A percentile compares a stretch with the other conserved stretches of the same genome.
Evolutionary conservation across 192 early-diverging fungal genomes (phyloP).

Genomic region (Allomyces arbusculus): DNA sequence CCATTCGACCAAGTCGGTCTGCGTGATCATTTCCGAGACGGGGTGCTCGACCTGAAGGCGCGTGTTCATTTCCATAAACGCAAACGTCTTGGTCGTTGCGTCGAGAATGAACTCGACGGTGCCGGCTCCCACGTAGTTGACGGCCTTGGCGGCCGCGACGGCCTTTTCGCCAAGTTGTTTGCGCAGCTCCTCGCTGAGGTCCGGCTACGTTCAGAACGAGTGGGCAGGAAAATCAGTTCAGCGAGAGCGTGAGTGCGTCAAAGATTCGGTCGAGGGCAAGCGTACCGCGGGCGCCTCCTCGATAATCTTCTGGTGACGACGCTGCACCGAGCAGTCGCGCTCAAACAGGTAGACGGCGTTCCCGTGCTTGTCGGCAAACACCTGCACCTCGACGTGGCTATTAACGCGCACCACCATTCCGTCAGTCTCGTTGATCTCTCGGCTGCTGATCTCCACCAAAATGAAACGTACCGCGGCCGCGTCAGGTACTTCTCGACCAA

Average conservation of each 20-base stretch:
- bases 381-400: conserved; percentile 81
- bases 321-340: conserved; percentile 85
- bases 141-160: conserved; percentile 79
- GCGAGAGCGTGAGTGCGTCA: not conserved
- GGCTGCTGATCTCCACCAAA: not conserved
- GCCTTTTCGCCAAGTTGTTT: conserved; percentile 61
- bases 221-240: not conserved
- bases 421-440: not conserved
- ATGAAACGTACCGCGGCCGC: conserved; percentile 31
- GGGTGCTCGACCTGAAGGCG: conserved; percentile 92
- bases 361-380: conserved; percentile 74
- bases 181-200: conserved; percentile 49
- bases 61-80: conserved; percentile 98
- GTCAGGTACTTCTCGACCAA: conserved; percentile 82
- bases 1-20: conserved; percentile 85
- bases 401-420: too few species aligned
- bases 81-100: conserved; percentile 64
- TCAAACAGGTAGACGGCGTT: conserved; percentile 86
- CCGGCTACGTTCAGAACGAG: conserved; percentile 21
- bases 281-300: conserved; percentile 79
- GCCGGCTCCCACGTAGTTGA: conserved; percentile 81
- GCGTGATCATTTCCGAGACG: conserved; percentile 87
- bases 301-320: conserved; percentile 88
- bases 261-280: conserved; percentile 1
- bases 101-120: conserved; percentile 97